phyloP scores from a whole-genome alignment of 2,329 filamentous ascomycete species.

The Zopfia rhizophila region DNA sequence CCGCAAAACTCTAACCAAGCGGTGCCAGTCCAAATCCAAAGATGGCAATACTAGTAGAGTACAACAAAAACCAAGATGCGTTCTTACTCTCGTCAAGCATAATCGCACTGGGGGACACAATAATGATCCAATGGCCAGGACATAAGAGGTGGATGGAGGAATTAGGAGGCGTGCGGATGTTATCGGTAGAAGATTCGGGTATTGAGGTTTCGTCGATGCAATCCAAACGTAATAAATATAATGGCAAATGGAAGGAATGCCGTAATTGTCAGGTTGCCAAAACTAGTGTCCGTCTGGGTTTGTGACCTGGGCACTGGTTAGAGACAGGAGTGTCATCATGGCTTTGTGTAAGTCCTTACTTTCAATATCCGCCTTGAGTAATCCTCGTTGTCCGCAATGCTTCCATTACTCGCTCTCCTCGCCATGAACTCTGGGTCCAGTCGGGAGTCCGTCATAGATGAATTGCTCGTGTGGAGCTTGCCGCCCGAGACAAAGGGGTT shows the following conservation, averaged over 20 bases:
- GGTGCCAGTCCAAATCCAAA: background rate
- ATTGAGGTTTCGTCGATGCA: slow-evolving; percentile 11
- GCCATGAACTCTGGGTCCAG: slow-evolving; percentile 86
- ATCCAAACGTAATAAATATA: background rate
- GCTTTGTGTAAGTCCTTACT: slow-evolving; percentile 64
- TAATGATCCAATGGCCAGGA: slow-evolving; percentile 11
- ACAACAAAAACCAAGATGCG: slow-evolving; percentile 28
- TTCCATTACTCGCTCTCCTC: slow-evolving; percentile 88
- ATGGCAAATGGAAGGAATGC: slow-evolving; percentile 9
- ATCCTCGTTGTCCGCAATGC: slow-evolving; percentile 96
- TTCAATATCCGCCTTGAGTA: slow-evolving; percentile 96
- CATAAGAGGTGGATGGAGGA: slow-evolving; percentile 31
- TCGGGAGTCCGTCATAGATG: slow-evolving; percentile 81
- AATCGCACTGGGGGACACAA: slow-evolving; percentile 29
- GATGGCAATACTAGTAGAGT: slow-evolving; percentile 33
- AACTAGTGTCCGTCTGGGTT: slow-evolving; percentile 42
- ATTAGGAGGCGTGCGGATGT: slow-evolving; percentile 28
- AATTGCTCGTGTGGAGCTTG: slow-evolving; percentile 70
- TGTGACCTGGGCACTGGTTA: slow-evolving; percentile 42
- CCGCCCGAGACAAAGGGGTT: slow-evolving; percentile 75
- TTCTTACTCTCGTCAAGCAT: slow-evolving; percentile 48
- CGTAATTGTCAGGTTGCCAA: slow-evolving; percentile 18
- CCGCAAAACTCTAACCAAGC: slow-evolving; percentile 9
- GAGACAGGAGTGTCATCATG: slow-evolving; percentile 2
- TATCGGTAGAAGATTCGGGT: slow-evolving; percentile 10